These are phyloP conservation scores for Botrytis sinoallii DNA, from an alignment of 2,329 filamentous ascomycete genomes.

Conservation along the genomic window DNA sequence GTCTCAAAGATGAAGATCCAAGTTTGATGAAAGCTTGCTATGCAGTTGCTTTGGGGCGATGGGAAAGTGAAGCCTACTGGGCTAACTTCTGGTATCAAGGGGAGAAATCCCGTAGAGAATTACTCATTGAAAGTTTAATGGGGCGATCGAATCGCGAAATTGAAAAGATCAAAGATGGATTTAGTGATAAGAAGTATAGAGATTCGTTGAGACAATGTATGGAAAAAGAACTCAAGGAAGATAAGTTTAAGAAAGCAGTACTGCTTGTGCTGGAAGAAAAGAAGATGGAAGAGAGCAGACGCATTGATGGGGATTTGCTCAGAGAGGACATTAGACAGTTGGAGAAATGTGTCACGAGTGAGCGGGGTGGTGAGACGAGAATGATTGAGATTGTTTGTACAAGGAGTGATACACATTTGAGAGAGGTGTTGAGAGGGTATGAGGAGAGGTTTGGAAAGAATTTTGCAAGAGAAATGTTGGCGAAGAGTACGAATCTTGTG, in stretches of 20 bases:
- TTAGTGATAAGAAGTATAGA: constrained; percentile 86
- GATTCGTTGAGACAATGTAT: constrained; percentile 82
- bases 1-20: constrained; percentile 69
- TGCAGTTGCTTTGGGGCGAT: constrained; percentile 80
- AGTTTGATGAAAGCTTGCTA: constrained; percentile 90
- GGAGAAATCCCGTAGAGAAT: constrained; percentile 76
- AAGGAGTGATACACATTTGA: constrained; percentile 76
- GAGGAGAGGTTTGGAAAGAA: constrained; percentile 71
- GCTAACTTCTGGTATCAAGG: constrained; percentile 97
- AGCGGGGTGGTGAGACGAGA: constrained; percentile 79
- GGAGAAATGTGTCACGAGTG: constrained; percentile 63
- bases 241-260: constrained; percentile 92
- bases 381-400: constrained; percentile 84
- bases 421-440: constrained; percentile 75
- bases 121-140: constrained; percentile 91
- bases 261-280: constrained; percentile 78
- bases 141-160: constrained; percentile 88
- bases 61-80: constrained; percentile 96
- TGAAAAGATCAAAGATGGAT: constrained; percentile 77
- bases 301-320: constrained; percentile 48
- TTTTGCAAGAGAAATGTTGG: constrained; percentile 82
- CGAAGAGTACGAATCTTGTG: constrained; percentile 87
- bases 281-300: constrained; percentile 68
- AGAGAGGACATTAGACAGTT: constrained; percentile 71
- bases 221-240: constrained; percentile 87